Evolutionary conservation across 495 filamentous ascomycete genomes (phyloP).

Genomic region (Tuber aestivum): DNA sequence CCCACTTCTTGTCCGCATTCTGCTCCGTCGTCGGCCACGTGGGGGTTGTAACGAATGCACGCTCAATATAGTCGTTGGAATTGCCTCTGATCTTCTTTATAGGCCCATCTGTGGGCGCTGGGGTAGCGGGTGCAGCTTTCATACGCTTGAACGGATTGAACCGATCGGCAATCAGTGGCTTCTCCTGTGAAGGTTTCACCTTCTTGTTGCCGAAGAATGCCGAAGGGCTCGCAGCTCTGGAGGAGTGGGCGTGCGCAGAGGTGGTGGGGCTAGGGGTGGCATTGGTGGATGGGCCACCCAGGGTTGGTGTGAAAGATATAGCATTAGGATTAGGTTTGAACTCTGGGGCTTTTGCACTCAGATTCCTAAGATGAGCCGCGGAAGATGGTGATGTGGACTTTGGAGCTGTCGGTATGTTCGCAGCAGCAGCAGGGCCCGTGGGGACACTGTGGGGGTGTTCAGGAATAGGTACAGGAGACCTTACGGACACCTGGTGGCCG

Average conservation of each 20-base stretch:
- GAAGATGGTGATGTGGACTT: constrained; percentile 33
- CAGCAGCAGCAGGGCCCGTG: constrained; percentile 40
- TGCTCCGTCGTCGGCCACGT: constrained; percentile 56
- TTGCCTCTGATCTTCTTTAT: constrained; percentile 30
- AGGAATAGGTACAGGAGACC: constrained; percentile 35
- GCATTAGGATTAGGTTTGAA: constrained; percentile 68
- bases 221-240: constrained; percentile 53
- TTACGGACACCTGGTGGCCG: constrained; percentile 31
- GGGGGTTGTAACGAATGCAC: constrained; percentile 58
- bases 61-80: constrained; percentile 60
- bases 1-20: constrained; percentile 58
- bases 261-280: constrained; percentile 51
- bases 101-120: constrained; percentile 16
- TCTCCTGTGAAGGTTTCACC: constrained; percentile 49
- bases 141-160: constrained; percentile 67
- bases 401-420: constrained; percentile 26
- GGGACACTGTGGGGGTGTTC: constrained; percentile 36
- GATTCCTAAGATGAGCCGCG: constrained; percentile 49
- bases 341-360: constrained; percentile 63
- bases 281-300: constrained; percentile 46
- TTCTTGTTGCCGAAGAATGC: constrained; percentile 60
- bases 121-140: constrained; percentile 46
- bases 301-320: constrained; percentile 56
- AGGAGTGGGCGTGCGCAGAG: constrained; percentile 49
- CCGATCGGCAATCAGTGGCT: constrained; percentile 52